Evolutionary conservation across 2,329 filamentous ascomycete species (phyloP).

Genomic region (Hymenoscyphus salicellus): DNA sequence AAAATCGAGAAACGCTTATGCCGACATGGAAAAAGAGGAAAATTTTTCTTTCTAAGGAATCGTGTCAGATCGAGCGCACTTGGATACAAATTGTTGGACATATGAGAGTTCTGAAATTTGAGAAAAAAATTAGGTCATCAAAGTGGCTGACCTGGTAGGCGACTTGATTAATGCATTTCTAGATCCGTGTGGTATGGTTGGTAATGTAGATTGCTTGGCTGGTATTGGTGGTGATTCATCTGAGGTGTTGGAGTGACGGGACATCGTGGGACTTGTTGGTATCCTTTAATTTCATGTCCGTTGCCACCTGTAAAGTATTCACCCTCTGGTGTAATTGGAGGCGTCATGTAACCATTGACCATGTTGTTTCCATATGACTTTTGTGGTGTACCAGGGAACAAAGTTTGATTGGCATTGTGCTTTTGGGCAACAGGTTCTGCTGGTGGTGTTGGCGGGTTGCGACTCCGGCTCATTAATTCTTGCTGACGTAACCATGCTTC

Average conservation of each 20-base stretch:
- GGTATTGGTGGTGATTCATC: slow-evolving; percentile 43
- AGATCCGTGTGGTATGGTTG: slow-evolving; percentile 46
- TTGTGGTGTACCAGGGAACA: slow-evolving; percentile 74
- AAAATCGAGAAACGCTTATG: slow-evolving; percentile 29
- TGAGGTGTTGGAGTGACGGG: slow-evolving; percentile 61
- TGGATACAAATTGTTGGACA: slow-evolving; percentile 34
- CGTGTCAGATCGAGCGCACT: slow-evolving; percentile 17
- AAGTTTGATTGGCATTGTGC: slow-evolving; percentile 43
- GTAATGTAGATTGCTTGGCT: slow-evolving; percentile 40
- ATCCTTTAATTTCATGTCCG: slow-evolving; percentile 29
- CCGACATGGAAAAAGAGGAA: slow-evolving; percentile 21
- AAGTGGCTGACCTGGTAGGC: background rate
- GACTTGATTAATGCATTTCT: slow-evolving; percentile 30
- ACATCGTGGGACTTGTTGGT: slow-evolving; percentile 43
- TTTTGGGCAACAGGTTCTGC: slow-evolving; percentile 50
- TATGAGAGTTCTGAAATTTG: slow-evolving; percentile 21
- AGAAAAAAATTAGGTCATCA: slow-evolving; percentile 3
- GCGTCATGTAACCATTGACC: slow-evolving; percentile 75
- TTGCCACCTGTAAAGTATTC: slow-evolving; percentile 45
- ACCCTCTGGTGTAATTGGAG: slow-evolving; percentile 79
- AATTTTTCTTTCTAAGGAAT: slow-evolving; percentile 17
- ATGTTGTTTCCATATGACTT: slow-evolving; percentile 66
- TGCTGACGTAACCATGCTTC: slow-evolving; percentile 66
- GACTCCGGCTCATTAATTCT: slow-evolving; percentile 52
- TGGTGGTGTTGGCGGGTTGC: slow-evolving; percentile 61